Percentiles rank a stretch among this genome's conserved stretches.
phyloP scores from a whole-genome alignment of 345 rosid species.

The Populus alba region DNA sequence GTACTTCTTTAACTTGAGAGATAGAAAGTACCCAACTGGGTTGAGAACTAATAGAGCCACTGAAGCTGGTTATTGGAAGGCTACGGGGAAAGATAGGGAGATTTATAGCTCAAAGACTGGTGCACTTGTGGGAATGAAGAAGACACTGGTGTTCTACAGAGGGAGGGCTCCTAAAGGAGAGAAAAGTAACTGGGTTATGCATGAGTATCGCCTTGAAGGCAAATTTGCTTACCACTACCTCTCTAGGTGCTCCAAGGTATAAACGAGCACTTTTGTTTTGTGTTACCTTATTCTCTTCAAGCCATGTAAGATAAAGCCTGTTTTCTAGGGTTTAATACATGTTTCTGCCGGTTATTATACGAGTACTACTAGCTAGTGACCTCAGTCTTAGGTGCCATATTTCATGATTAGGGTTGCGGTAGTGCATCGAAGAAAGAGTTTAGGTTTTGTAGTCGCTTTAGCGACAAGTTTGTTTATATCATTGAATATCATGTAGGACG shows the following conservation, averaged over 20 bases:
- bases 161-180: constrained; percentile 96
- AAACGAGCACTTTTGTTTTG: neutral
- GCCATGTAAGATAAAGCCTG: neutral
- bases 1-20: constrained; percentile 85
- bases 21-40: constrained; percentile 93
- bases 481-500: neutral
- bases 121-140: constrained; percentile 89
- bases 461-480: too few relatives aligned
- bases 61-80: constrained; percentile 97
- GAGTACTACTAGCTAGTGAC: neutral
- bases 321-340: neutral
- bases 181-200: constrained; percentile 96
- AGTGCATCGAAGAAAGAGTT: neutral
- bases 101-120: constrained; percentile 80
- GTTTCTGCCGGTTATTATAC: neutral
- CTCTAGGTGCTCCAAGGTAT: constrained; percentile 72
- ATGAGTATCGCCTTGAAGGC: constrained; percentile 94
- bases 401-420: neutral
- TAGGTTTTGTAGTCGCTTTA: neutral
- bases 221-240: constrained; percentile 80
- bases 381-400: neutral
- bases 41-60: constrained; percentile 90
- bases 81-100: constrained; percentile 92
- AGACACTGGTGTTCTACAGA: constrained; percentile 80
- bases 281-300: neutral